phyloP scores from a whole-genome alignment of 805 yeast species.

The Starmerella sirachaensis region DNA sequence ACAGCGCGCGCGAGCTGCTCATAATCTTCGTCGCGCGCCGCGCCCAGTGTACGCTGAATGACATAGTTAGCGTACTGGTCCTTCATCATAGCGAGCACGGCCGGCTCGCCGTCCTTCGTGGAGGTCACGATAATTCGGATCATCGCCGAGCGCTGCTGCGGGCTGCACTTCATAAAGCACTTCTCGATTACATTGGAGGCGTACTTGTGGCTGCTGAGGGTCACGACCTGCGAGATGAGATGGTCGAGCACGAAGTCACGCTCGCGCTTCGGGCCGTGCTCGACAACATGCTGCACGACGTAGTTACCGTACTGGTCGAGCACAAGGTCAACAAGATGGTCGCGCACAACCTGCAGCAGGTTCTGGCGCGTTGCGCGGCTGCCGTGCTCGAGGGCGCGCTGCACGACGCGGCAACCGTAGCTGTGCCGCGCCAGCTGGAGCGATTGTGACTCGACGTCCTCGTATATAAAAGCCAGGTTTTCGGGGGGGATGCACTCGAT shows the following conservation, averaged over 20 bases:
- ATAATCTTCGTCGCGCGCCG: conserved; percentile 59
- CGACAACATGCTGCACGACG: conserved; percentile 90
- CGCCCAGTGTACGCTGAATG: conserved; percentile 84
- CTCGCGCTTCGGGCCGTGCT: conserved; percentile 53
- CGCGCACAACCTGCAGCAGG: conserved; percentile 60
- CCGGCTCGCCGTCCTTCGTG: conserved; percentile 26
- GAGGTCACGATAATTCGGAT: conserved; percentile 44
- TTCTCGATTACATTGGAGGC: conserved; percentile 97
- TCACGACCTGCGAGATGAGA: conserved; percentile 61
- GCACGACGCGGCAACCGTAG: conserved; percentile 95
- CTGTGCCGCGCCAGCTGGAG: conserved; percentile 88
- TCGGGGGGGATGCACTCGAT: conserved; percentile 74
- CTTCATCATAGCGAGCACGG: conserved; percentile 85
- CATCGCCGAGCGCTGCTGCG: conserved; percentile 48
- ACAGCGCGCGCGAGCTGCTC: conserved; percentile 59
- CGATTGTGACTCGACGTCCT: conserved; percentile 48
- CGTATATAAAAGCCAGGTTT: conserved; percentile 57
- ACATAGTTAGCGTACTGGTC: conserved; percentile 98
- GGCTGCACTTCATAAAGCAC: conserved; percentile 64
- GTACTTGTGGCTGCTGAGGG: conserved; percentile 87
- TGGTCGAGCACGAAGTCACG: conserved; percentile 50
- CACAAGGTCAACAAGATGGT: conserved; percentile 60
- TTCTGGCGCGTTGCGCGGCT: conserved; percentile 48
- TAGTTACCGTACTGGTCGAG: conserved; percentile 97
- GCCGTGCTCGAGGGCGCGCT: conserved; percentile 76